Base-by-base conservation (phyloP, 768 basidiomycete genomes). In the Mycena chlorophos region DNA sequence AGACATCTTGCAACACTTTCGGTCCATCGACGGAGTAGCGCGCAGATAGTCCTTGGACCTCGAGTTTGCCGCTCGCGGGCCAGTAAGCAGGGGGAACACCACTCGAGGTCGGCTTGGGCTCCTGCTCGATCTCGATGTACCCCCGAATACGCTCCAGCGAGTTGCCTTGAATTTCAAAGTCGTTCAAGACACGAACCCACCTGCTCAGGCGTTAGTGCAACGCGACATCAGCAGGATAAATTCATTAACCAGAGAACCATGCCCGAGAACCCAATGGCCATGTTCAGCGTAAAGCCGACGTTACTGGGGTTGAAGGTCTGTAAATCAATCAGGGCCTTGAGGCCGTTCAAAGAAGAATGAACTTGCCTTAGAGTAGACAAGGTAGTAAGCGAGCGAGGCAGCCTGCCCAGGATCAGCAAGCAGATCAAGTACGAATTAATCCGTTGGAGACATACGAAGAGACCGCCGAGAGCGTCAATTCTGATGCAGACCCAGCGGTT, bases 51-150 rank as follows among this genome's bases (percentile, higher is more conserved):
- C 75, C 73, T 31, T 81, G 73, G 3, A 81, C 73, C 5, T 64
- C 55, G 31, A 82, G 67, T 3, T 69, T 62, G 2, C 81, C 81
- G 8, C 74, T 76, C 0, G 78, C 65, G 0, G 81, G 81, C 81
- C 81, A 83, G 49, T 78, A 74, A 0, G 81, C 80, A 5, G 81
- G 79, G 5, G 81, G 80, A 39, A 69, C 66, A 22, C 76, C 77
- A 3, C 57, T 54, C 4, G 56, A 52, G 0, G 67, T 66, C 1
- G 71, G 57, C 49, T 68, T 63, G 1, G 77, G 74, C 64, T 83
- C 80, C 49, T 78, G 77, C 46, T 79, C 79, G 57, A 81, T 78
- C 17, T 68, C 60, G 14, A 81, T 57, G 58, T 79, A 82, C 29
- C 75, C 74, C 42, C 76, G 66, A 51, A 82, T 75, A 34, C 80